phyloP scores from a whole-genome alignment of 1,139 yeast genomes.

The Yamadazyma triangularis region DNA sequence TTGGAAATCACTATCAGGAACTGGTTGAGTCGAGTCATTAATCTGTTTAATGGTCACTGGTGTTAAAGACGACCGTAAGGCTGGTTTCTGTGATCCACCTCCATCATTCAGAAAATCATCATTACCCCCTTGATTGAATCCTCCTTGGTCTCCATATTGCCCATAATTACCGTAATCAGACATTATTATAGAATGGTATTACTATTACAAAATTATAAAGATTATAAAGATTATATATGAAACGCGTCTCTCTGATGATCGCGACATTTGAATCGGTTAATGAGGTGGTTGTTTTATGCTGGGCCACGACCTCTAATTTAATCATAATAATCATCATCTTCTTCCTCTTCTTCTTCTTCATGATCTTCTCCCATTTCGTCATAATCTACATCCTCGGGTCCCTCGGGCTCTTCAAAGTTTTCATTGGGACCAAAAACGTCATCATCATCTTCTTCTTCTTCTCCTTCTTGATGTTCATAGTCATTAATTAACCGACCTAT shows the following conservation, averaged over 20 bases:
- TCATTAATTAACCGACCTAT: constrained; percentile 1
- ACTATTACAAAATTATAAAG: too few species aligned
- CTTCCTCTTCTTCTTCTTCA: constrained; percentile 5
- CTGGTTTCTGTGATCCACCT: constrained; percentile 25
- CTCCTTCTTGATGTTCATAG: too few species aligned
- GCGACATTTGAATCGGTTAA: too few species aligned
- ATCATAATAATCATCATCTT: constrained; percentile 3
- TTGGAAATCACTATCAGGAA: constrained; percentile 72
- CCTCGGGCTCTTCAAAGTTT: constrained; percentile 1
- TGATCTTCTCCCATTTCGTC: constrained; percentile 3
- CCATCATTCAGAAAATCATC: constrained; percentile 10
- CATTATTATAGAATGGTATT: too few species aligned
- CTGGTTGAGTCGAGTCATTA: constrained; percentile 57
- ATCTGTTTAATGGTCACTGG: constrained; percentile 86
- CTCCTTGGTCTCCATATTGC: constrained; percentile 30
- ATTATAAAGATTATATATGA: too few species aligned
- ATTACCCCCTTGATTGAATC: constrained; percentile 25
- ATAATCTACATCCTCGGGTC: constrained; percentile 3
- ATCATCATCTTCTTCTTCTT: too few species aligned
- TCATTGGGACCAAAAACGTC: too few species aligned
- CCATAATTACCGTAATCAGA: constrained; percentile 19
- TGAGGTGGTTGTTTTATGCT: too few species aligned
- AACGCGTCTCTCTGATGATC: too few species aligned
- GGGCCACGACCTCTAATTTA: too few species aligned
- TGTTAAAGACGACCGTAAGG: constrained; percentile 48